Conservation (phyloP, 805 yeast genomes). For the Kuraishia cidri region DNA sequence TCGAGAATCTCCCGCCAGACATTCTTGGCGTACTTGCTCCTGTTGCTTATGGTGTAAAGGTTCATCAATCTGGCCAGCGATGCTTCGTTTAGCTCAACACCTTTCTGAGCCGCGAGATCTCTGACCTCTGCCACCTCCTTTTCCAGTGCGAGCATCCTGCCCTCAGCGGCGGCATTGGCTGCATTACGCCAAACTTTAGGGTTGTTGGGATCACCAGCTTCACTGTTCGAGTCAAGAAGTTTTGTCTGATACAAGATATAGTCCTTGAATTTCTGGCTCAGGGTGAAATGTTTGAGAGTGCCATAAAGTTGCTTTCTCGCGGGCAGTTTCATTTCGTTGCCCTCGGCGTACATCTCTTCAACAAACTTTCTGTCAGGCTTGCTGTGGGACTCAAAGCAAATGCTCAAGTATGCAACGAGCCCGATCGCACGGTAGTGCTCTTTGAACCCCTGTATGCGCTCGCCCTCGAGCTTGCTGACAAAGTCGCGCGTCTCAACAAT, state of each 20-base stretch:
- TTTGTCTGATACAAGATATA: not conserved
- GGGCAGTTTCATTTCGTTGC: not conserved
- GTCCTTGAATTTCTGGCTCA: too few relatives aligned
- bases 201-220: constrained; percentile 10
- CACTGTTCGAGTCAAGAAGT: not conserved
- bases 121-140: constrained; percentile 10
- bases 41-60: constrained; percentile 27
- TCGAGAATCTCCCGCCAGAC: constrained; percentile 42
- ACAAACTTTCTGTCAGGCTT: constrained; percentile 12
- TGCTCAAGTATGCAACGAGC: not conserved
- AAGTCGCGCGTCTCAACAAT: constrained; percentile 1
- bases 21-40: constrained; percentile 25
- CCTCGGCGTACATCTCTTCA: constrained; percentile 4
- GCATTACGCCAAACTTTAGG: constrained; percentile 6
- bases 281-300: too few relatives aligned
- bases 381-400: not conserved
- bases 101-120: constrained; percentile 15
- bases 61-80: constrained; percentile 37
- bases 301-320: too few relatives aligned
- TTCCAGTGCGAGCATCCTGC: too few relatives aligned
- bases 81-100: constrained; percentile 25
- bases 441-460: not conserved
- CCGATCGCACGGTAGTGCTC: not conserved
- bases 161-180: constrained; percentile 8
- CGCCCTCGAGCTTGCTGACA: not conserved